phyloP scores from a whole-genome alignment of 129 eudicot genomes.

The Pseudognaphalium luteoalbum region DNA sequence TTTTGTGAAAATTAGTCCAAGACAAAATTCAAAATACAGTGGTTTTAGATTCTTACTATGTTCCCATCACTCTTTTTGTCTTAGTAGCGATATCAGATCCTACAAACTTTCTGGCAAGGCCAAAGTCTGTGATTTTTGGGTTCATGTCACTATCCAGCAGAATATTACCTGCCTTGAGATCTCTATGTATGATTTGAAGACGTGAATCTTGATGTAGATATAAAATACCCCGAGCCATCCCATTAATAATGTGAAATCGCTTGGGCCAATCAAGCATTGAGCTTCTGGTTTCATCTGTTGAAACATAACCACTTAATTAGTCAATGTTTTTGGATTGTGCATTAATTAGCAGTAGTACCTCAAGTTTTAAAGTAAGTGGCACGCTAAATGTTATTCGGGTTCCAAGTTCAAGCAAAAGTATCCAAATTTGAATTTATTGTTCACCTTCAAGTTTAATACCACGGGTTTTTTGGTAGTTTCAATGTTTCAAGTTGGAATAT shows the following conservation, averaged over 20 bases:
- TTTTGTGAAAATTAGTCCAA: neutral
- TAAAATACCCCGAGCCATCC: constrained; percentile 19
- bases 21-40: neutral
- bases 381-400: constrained; percentile 18
- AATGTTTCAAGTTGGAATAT: too few species aligned
- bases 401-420: too few species aligned
- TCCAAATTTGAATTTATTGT: too few species aligned
- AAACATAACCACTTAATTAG: neutral
- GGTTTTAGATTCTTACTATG: constrained; percentile 27
- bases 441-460: too few species aligned
- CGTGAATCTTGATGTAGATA: constrained; percentile 27
- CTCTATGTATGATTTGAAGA: constrained; percentile 25
- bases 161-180: constrained; percentile 26
- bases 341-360: neutral
- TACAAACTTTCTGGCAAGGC: constrained; percentile 26
- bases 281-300: constrained; percentile 12
- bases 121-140: constrained; percentile 26
- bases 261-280: constrained; percentile 14
- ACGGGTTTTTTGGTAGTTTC: too few species aligned
- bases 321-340: neutral
- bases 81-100: constrained; percentile 5
- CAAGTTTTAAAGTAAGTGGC: neutral
- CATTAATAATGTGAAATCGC: constrained; percentile 11
- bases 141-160: constrained; percentile 20
- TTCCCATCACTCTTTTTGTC: constrained; percentile 21